Evolutionary conservation across 2,329 filamentous ascomycete species (phyloP).

Genomic region (Trichophyton mentagrophytes): DNA sequence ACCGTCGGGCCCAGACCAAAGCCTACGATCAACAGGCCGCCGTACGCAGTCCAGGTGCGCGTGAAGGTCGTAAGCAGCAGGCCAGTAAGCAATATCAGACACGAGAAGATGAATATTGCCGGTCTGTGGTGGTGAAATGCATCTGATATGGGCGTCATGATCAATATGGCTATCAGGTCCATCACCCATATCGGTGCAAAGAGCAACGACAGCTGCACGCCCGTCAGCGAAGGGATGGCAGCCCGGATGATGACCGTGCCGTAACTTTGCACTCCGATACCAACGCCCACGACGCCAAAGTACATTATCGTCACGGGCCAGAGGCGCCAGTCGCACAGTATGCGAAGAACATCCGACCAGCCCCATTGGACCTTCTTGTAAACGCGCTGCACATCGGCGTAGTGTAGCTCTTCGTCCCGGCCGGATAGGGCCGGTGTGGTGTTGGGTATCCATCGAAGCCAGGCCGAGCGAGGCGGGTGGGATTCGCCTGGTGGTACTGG

Average conservation of each 20-base stretch:
- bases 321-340: conserved; percentile 73
- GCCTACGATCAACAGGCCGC: conserved; percentile 76
- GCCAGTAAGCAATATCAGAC: conserved; percentile 67
- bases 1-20: conserved; percentile 85
- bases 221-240: conserved; percentile 60
- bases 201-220: conserved; percentile 64
- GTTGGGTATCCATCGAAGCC: conserved; percentile 47
- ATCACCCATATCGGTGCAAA: conserved; percentile 89
- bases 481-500: conserved; percentile 41
- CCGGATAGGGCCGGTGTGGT: conserved; percentile 60
- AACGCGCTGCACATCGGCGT: conserved; percentile 66
- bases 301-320: conserved; percentile 87
- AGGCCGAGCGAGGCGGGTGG: background rate
- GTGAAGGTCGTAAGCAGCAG: conserved; percentile 69
- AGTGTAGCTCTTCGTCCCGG: conserved; percentile 68
- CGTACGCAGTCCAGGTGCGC: conserved; percentile 67
- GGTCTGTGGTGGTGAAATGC: conserved; percentile 70
- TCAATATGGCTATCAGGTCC: conserved; percentile 73
- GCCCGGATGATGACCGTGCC: conserved; percentile 73
- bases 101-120: conserved; percentile 66
- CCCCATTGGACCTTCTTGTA: conserved; percentile 67
- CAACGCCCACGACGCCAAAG: conserved; percentile 85
- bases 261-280: conserved; percentile 80
- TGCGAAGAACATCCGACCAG: conserved; percentile 53
- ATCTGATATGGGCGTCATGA: conserved; percentile 75